Conservation (phyloP, 805 yeast genomes). For the Wickerhamiella cacticola region DNA sequence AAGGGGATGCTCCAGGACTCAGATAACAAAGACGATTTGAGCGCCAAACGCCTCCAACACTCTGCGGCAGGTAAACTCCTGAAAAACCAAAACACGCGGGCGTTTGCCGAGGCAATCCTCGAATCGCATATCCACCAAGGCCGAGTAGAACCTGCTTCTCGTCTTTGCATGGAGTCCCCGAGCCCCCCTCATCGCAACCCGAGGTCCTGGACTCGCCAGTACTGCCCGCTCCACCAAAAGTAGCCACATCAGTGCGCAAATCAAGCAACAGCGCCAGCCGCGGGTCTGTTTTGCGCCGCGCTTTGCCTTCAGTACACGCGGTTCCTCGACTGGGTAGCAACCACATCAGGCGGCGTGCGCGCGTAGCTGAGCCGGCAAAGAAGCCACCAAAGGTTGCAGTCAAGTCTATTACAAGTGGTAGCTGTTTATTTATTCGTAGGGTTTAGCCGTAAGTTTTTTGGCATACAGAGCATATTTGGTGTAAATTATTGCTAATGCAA, state of each 20-base stretch:
- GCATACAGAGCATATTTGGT: no score
- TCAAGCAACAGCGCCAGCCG: background rate
- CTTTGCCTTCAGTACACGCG: slow-evolving; percentile 6
- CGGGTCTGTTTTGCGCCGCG: background rate
- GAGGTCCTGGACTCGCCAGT: background rate
- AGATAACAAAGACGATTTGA: background rate
- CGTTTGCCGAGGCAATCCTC: slow-evolving; percentile 9
- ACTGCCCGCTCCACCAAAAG: background rate
- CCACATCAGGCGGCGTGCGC: background rate
- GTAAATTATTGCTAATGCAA: no score
- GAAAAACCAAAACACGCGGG: background rate
- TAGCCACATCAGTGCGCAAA: background rate
- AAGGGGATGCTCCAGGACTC: slow-evolving; percentile 8
- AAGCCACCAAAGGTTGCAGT: background rate
- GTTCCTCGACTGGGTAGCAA: background rate
- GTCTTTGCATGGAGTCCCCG: background rate
- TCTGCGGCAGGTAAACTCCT: background rate
- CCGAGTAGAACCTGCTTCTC: background rate
- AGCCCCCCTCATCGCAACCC: background rate
- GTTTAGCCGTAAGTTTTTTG: no score
- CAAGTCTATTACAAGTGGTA: background rate
- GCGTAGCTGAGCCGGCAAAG: background rate
- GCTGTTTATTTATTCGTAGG: no score
- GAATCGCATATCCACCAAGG: background rate
- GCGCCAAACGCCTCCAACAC: background rate